These are phyloP conservation scores for Dunaliella primolecta DNA, from an alignment of 139 green algal species.

Conservation along the genomic window DNA sequence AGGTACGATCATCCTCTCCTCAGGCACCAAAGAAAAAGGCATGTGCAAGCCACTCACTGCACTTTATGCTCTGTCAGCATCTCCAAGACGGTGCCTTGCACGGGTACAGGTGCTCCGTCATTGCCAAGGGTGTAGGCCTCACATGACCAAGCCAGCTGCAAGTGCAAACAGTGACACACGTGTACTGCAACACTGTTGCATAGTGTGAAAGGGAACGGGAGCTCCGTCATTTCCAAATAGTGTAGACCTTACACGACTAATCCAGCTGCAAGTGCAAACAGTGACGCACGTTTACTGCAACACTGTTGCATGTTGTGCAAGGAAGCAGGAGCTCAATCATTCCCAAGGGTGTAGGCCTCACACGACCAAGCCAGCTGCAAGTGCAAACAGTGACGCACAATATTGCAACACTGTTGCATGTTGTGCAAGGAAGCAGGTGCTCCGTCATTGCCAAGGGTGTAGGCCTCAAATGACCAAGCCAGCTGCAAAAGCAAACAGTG, in stretches of 20 bases:
- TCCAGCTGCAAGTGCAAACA: neutral
- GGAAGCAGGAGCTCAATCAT: neutral
- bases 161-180: too few species aligned
- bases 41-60: slow-evolving; percentile 9
- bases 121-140: slow-evolving; percentile 7
- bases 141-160: slow-evolving; percentile 10
- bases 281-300: too few species aligned
- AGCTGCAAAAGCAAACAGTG: too few species aligned
- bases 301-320: too few species aligned
- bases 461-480: slow-evolving; percentile 7
- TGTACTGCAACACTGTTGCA: too few species aligned
- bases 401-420: too few species aligned
- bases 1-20: too few species aligned
- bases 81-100: slow-evolving; percentile 7
- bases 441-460: neutral
- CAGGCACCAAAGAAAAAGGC: too few species aligned
- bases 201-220: neutral
- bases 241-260: slow-evolving; percentile 6
- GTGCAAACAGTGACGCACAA: too few species aligned
- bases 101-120: neutral
- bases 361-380: slow-evolving; percentile 10
- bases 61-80: neutral
- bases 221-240: neutral
- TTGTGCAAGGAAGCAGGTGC: neutral
- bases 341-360: slow-evolving; percentile 6